Evolutionary conservation across 495 filamentous ascomycete genomes (phyloP).

Genomic region (Annulohypoxylon maeteangense): DNA sequence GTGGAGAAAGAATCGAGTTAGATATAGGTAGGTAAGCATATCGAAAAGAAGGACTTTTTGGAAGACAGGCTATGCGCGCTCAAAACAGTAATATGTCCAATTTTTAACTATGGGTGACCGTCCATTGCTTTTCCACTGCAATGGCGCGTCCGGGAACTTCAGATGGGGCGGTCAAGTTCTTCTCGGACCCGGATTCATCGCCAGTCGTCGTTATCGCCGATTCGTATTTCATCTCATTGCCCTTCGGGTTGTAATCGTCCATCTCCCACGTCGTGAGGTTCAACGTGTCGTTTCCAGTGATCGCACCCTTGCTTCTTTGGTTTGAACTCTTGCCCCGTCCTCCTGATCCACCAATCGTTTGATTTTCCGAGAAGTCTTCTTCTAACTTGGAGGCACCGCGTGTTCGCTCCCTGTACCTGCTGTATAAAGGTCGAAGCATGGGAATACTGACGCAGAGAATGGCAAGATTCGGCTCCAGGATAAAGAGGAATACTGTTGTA

Average conservation of each 20-base stretch:
- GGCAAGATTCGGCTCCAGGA: conserved; percentile 27
- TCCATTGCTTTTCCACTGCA: conserved; percentile 20
- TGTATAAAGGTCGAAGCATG: conserved; percentile 35
- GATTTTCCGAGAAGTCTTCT: conserved; percentile 20
- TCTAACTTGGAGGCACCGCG: conserved; percentile 19
- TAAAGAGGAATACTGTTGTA: conserved; percentile 31
- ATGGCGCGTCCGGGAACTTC: not conserved
- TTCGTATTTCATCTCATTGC: not conserved
- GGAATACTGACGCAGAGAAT: conserved; percentile 36
- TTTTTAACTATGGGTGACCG: conserved; percentile 11
- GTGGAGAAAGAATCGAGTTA: not conserved
- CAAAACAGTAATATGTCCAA: conserved; percentile 1
- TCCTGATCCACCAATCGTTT: conserved; percentile 5
- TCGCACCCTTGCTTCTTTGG: conserved; percentile 12
- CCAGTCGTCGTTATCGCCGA: not conserved
- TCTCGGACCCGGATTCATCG: conserved; percentile 30
- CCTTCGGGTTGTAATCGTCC: conserved; percentile 16
- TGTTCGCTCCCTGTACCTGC: conserved; percentile 12
- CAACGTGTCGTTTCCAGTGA: not conserved
- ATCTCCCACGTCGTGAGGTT: conserved; percentile 27
- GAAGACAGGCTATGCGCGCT: not conserved
- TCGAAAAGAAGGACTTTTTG: not conserved
- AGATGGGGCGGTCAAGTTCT: conserved; percentile 1
- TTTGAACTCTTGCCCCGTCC: not conserved
- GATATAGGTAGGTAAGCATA: conserved; percentile 1